phyloP scores from a whole-genome alignment of 1,139 yeast genomes.

The Lodderomyces beijingensis region DNA sequence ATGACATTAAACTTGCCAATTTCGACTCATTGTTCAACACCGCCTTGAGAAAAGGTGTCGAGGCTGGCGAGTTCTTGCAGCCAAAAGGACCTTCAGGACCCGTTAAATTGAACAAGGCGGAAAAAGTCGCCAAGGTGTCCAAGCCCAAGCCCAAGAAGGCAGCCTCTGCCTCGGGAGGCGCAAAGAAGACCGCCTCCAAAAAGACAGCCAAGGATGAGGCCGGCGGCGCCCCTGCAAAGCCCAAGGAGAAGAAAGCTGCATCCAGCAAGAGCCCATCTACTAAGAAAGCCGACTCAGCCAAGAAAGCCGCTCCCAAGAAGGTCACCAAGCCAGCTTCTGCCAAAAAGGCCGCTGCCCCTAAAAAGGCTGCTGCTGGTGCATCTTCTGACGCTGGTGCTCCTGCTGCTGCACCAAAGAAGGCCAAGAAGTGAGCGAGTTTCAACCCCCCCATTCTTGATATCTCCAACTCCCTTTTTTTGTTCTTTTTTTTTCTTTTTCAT shows the following conservation, averaged over 20 bases:
- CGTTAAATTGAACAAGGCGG: constrained; percentile 53
- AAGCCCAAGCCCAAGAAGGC: constrained; percentile 18
- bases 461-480: neutral
- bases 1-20: constrained; percentile 53
- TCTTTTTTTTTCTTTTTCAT: neutral
- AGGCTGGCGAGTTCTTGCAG: constrained; percentile 69
- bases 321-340: constrained; percentile 2
- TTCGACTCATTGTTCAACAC: constrained; percentile 75
- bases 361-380: constrained; percentile 16
- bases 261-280: constrained; percentile 18
- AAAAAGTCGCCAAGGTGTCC: constrained; percentile 14
- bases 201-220: constrained; percentile 11
- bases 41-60: constrained; percentile 81
- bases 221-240: constrained; percentile 10
- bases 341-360: constrained; percentile 8
- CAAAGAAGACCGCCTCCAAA: constrained; percentile 14
- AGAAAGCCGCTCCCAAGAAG: constrained; percentile 3
- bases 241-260: constrained; percentile 11
- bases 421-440: constrained; percentile 2
- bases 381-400: constrained; percentile 1
- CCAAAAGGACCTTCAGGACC: constrained; percentile 88
- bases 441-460: neutral
- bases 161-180: constrained; percentile 12
- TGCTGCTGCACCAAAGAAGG: constrained; percentile 1
- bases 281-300: constrained; percentile 8